Conservation (phyloP, 495 filamentous ascomycete species). For the Letharia lupina region DNA sequence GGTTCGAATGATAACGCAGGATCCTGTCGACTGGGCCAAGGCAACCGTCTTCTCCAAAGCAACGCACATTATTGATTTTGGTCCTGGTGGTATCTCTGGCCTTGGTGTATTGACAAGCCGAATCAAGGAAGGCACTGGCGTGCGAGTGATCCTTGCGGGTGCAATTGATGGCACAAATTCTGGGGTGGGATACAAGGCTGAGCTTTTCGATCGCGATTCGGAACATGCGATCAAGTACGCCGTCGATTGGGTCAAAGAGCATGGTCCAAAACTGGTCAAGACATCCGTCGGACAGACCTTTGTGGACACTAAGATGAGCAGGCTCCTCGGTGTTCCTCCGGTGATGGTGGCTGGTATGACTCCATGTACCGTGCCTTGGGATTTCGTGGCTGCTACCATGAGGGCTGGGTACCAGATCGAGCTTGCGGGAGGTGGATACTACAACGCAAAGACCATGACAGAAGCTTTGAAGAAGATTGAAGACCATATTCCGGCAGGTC, state of each 20-base stretch:
- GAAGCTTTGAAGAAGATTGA: constrained; percentile 86
- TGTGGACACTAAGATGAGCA: constrained; percentile 97
- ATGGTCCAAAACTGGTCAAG: constrained; percentile 79
- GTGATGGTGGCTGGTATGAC: constrained; percentile 97
- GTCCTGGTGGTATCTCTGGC: constrained; percentile 90
- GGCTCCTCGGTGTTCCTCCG: constrained; percentile 78
- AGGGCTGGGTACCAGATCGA: constrained; percentile 93
- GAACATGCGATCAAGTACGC: constrained; percentile 90
- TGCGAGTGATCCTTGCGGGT: constrained; percentile 88
- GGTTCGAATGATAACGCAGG: constrained; percentile 86
- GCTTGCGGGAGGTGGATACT: constrained; percentile 87
- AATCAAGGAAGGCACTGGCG: constrained; percentile 96
- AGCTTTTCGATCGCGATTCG: constrained; percentile 91
- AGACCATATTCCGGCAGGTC: constrained; percentile 74
- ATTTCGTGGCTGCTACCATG: constrained; percentile 93
- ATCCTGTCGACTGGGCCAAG: constrained; percentile 89
- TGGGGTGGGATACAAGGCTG: constrained; percentile 93
- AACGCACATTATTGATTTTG: constrained; percentile 93
- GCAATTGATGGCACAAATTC: constrained; percentile 79
- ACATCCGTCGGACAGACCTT: constrained; percentile 79
- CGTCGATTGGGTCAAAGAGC: constrained; percentile 96
- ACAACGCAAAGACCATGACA: constrained; percentile 82
- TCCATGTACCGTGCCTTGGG: constrained; percentile 85
- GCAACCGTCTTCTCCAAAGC: constrained; percentile 81
- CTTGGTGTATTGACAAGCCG: constrained; percentile 94